Conservation (phyloP, 805 yeast species). For the Kodamaea nitidulidarum region DNA sequence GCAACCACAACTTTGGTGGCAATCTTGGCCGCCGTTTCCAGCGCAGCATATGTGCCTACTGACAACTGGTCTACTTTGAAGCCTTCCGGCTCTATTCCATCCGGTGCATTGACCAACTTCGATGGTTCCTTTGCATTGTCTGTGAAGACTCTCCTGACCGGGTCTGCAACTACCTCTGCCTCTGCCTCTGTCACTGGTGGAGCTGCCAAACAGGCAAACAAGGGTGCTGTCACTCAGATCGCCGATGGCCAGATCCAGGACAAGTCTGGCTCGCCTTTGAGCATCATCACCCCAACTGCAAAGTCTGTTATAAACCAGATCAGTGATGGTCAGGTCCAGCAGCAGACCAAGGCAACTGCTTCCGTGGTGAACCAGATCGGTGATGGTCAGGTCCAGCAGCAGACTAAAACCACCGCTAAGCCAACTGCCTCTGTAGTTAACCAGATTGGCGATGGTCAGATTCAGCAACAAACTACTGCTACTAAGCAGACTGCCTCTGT, state of each 20-base stretch:
- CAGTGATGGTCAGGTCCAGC: conserved; percentile 31
- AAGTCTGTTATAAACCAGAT: conserved; percentile 21
- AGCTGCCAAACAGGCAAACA: conserved; percentile 12
- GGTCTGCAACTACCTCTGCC: conserved; percentile 15
- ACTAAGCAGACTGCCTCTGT: conserved; percentile 19
- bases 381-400: conserved; percentile 32
- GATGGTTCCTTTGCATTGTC: conserved; percentile 33
- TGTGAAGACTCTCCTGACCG: conserved; percentile 19
- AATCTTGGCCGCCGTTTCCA: conserved; percentile 13
- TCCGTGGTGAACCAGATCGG: conserved; percentile 19
- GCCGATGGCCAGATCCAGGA: conserved; percentile 41
- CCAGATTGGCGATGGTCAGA: conserved; percentile 33
- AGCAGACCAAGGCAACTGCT: conserved; percentile 9
- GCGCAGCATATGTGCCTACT: conserved; percentile 26
- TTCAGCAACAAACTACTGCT: conserved; percentile 14
- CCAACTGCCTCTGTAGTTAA: conserved; percentile 22
- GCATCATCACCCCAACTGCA: conserved; percentile 15
- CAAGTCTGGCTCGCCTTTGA: conserved; percentile 8
- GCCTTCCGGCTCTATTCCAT: conserved; percentile 24
- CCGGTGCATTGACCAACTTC: conserved; percentile 23
- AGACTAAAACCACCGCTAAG: conserved; percentile 10
- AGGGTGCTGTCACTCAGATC: conserved; percentile 19
- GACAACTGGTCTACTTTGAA: conserved; percentile 29
- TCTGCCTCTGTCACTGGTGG: conserved; percentile 40
- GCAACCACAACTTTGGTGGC: conserved; percentile 6